These are phyloP conservation scores for Ambrosiella cleistominuta DNA, from an alignment of 2,329 filamentous ascomycete species.

Conservation along the genomic window DNA sequence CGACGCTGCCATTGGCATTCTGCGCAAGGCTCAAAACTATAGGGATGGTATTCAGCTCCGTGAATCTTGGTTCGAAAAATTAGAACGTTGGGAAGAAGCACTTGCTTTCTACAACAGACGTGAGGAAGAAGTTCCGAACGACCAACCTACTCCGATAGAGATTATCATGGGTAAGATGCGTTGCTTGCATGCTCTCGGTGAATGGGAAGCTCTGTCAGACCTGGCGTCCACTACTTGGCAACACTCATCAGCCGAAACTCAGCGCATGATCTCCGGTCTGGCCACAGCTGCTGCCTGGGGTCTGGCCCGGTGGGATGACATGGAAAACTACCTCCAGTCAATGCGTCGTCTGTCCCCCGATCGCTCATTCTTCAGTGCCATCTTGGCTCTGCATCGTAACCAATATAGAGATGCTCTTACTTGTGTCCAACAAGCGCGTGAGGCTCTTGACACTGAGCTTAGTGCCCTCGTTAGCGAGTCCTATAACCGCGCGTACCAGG, in stretches of 20 bases:
- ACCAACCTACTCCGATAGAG: conserved; percentile 54
- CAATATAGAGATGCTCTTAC: conserved; percentile 81
- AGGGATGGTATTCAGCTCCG: conserved; percentile 84
- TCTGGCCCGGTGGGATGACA: conserved; percentile 87
- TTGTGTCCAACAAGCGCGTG: conserved; percentile 80
- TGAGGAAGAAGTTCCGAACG: conserved; percentile 18
- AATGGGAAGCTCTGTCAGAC: conserved; percentile 86
- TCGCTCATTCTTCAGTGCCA: conserved; percentile 92
- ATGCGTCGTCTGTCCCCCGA: conserved; percentile 92
- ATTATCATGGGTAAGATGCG: conserved; percentile 99
- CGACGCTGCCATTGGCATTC: conserved; percentile 92
- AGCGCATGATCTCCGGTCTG: conserved; percentile 77
- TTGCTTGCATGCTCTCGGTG: conserved; percentile 86
- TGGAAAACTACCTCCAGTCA: conserved; percentile 90
- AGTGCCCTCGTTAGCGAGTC: conserved; percentile 95
- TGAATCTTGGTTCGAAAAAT: conserved; percentile 97
- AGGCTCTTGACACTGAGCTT: conserved; percentile 87
- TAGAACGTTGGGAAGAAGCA: conserved; percentile 96
- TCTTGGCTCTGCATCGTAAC: conserved; percentile 84
- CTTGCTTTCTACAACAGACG: conserved; percentile 80
- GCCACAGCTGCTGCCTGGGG: conserved; percentile 95
- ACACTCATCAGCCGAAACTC: conserved; percentile 71
- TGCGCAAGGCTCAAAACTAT: conserved; percentile 89
- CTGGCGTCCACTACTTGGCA: conserved; percentile 89
- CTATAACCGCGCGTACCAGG: conserved; percentile 91